phyloP scores from a whole-genome alignment of 352 stramenopile species.

The Globisporangium spiculum region DNA sequence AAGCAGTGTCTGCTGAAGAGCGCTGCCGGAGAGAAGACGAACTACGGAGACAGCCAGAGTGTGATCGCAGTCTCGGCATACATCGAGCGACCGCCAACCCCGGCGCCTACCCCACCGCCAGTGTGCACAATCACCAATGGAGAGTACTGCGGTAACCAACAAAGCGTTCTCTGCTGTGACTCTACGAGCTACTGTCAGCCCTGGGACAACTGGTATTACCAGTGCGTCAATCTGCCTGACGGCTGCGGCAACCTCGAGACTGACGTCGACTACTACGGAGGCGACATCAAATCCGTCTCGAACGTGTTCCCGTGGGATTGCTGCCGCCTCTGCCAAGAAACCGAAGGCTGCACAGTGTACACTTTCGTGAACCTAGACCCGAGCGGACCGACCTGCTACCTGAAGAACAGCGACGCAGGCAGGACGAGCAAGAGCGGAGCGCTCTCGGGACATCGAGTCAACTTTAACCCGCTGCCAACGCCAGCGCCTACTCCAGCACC shows the following conservation, averaged over 20 bases:
- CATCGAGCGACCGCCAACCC: not conserved
- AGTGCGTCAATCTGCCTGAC: constrained; percentile 21
- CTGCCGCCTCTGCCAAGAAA: constrained; percentile 6
- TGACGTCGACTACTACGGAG: constrained; percentile 28
- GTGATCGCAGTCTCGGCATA: no score
- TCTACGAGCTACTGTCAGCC: no score
- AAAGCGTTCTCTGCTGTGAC: no score
- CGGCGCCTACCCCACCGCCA: not conserved
- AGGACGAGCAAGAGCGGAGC: constrained; percentile 2
- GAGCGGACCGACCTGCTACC: constrained; percentile 22
- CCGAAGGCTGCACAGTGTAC: constrained; percentile 17
- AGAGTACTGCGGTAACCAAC: no score
- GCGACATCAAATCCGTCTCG: constrained; percentile 18
- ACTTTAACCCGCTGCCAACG: not conserved
- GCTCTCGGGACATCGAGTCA: not conserved
- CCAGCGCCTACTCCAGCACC: not conserved
- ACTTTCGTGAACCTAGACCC: constrained; percentile 25
- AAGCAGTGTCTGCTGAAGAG: no score
- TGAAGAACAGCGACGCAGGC: constrained; percentile 19
- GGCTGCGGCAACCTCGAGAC: constrained; percentile 22
- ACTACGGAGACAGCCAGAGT: no score
- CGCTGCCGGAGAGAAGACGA: no score
- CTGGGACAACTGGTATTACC: no score
- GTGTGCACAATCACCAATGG: no score
- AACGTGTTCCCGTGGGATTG: constrained; percentile 8